A percentile compares a stretch with the other conserved stretches of the same genome.
phyloP scores from a whole-genome alignment of 176 grass and related monocot species.

The Saccharum spontaneum region DNA sequence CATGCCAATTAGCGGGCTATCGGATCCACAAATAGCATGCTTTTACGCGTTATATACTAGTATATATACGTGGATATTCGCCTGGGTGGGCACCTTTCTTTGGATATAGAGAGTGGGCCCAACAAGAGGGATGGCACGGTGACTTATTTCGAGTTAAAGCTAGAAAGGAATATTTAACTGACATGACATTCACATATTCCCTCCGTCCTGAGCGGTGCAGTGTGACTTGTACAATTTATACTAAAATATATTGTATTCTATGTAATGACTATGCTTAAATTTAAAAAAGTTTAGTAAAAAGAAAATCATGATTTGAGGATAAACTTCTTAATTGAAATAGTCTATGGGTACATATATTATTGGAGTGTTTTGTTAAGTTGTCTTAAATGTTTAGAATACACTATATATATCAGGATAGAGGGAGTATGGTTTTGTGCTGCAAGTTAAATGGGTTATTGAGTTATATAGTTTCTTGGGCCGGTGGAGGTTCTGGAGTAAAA shows the following conservation, averaged over 20 bases:
- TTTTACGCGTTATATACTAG: neutral
- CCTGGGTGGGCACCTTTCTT: neutral
- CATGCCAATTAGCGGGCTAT: neutral
- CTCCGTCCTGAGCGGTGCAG: too few relatives aligned
- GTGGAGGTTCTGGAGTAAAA: neutral
- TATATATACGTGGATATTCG: neutral
- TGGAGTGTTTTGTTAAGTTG: too few relatives aligned
- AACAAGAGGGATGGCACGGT: neutral
- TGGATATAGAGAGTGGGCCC: slow-evolving; percentile 15
- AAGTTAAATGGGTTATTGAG: neutral
- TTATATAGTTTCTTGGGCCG: neutral
- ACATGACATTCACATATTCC: neutral
- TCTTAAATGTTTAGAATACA: too few relatives aligned
- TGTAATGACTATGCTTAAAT: too few relatives aligned
- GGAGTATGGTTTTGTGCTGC: neutral
- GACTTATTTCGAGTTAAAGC: neutral
- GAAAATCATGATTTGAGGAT: too few relatives aligned
- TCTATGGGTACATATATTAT: too few relatives aligned
- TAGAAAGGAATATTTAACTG: slow-evolving; percentile 34
- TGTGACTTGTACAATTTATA: too few relatives aligned
- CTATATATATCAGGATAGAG: too few relatives aligned
- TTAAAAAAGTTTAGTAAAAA: too few relatives aligned
- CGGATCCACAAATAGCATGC: slow-evolving; percentile 8
- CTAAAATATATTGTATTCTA: too few relatives aligned
- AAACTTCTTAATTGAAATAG: too few relatives aligned